Percentiles rank a stretch among this genome's conserved stretches.
phyloP scores from a whole-genome alignment of 2,329 filamentous ascomycete species.

The Apiospora arundinis region DNA sequence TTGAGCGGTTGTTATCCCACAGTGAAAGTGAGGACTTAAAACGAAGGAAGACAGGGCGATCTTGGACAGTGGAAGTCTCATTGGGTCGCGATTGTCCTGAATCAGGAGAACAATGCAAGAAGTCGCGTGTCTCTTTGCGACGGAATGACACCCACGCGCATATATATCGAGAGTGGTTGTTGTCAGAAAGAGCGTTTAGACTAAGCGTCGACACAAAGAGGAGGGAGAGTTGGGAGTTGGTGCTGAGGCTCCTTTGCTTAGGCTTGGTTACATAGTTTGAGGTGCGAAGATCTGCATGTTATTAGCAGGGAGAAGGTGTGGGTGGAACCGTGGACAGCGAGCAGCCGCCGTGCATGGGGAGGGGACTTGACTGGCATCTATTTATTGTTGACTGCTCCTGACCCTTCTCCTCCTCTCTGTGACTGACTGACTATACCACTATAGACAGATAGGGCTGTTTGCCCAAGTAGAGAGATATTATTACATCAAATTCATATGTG shows the following conservation, averaged over 20 bases:
- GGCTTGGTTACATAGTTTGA: conserved; percentile 16
- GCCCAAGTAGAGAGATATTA: too few species aligned
- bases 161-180: background rate
- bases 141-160: background rate
- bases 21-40: background rate
- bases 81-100: background rate
- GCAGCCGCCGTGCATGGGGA: conserved; percentile 6
- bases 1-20: conserved; percentile 9
- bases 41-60: conserved; percentile 4
- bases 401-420: background rate
- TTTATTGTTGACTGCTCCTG: conserved; percentile 3
- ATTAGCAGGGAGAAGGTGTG: conserved; percentile 1
- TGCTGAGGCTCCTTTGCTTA: conserved; percentile 19
- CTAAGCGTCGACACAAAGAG: background rate
- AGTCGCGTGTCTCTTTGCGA: background rate
- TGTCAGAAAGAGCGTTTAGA: conserved; percentile 11
- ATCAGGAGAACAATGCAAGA: background rate
- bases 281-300: conserved; percentile 18
- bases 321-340: conserved; percentile 5
- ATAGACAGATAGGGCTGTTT: too few species aligned
- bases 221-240: conserved; percentile 10
- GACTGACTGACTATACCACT: too few species aligned
- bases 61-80: background rate
- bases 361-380: background rate
- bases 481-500: too few species aligned